These are phyloP conservation scores for Aspergillus sojae DNA, from an alignment of 2,329 filamentous ascomycete species.

Conservation along the genomic window DNA sequence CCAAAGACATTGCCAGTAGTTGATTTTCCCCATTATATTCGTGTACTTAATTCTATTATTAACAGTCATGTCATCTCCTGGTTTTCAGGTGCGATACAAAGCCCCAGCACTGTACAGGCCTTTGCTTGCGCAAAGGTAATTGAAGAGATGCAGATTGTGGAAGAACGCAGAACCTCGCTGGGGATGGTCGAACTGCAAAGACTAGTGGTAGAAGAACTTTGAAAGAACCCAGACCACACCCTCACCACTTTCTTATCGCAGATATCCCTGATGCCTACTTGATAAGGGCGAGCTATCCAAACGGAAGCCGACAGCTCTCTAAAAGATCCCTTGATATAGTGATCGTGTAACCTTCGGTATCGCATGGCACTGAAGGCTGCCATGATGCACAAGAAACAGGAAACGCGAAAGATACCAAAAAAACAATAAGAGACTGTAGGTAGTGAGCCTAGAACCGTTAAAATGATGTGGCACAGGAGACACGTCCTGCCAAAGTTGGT, in stretches of 20 bases:
- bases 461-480: constrained; percentile 9
- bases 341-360: not conserved
- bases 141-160: constrained; percentile 4
- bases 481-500: constrained; percentile 5
- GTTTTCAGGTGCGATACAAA: not conserved
- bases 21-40: not conserved
- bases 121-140: not conserved
- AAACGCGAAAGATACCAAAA: constrained; percentile 19
- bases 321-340: constrained; percentile 7
- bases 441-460: not conserved
- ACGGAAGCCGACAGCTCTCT: not conserved
- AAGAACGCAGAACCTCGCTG: constrained; percentile 9
- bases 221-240: constrained; percentile 2
- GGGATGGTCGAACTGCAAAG: constrained; percentile 6
- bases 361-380: not conserved
- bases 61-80: constrained; percentile 3
- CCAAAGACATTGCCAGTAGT: not conserved
- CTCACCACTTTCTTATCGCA: constrained; percentile 2
- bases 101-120: constrained; percentile 1
- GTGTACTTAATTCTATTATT: constrained; percentile 6
- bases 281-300: constrained; percentile 7
- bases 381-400: constrained; percentile 12
- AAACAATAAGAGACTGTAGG: constrained; percentile 14
- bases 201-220: constrained; percentile 1
- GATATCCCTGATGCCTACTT: constrained; percentile 4